phyloP scores from a whole-genome alignment of 306 rosid species.

The Cucurbita ficifolia region DNA sequence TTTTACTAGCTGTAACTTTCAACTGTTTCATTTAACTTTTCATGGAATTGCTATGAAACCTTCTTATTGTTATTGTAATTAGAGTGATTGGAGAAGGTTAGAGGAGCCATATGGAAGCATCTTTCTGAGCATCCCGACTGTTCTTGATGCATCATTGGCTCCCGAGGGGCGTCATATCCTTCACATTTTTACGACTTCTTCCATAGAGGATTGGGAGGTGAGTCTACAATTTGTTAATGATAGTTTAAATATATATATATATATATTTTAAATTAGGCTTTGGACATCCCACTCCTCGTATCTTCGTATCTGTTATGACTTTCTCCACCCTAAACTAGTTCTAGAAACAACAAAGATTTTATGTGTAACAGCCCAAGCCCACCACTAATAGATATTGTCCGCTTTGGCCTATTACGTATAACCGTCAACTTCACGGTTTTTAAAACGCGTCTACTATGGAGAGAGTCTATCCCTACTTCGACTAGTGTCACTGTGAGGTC shows the following conservation, averaged over 20 bases:
- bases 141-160: constrained; percentile 80
- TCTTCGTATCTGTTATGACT: neutral
- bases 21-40: neutral
- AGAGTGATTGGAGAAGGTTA: constrained; percentile 59
- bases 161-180: constrained; percentile 82
- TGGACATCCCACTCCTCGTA: neutral
- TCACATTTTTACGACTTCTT: constrained; percentile 89
- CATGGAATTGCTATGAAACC: neutral
- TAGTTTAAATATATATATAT: too few species aligned
- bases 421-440: too few species aligned
- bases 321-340: neutral
- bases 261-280: neutral
- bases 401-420: too few species aligned
- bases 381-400: too few species aligned
- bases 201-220: constrained; percentile 90
- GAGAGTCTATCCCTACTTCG: too few species aligned
- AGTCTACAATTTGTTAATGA: neutral
- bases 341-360: neutral
- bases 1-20: constrained; percentile 11
- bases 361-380: too few species aligned
- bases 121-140: constrained; percentile 90
- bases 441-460: too few species aligned
- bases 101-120: constrained; percentile 88
- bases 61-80: neutral
- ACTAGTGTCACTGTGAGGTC: too few species aligned